Base-by-base conservation (phyloP, 176 grass and related monocot species). In the Phoenix dactylifera region DNA sequence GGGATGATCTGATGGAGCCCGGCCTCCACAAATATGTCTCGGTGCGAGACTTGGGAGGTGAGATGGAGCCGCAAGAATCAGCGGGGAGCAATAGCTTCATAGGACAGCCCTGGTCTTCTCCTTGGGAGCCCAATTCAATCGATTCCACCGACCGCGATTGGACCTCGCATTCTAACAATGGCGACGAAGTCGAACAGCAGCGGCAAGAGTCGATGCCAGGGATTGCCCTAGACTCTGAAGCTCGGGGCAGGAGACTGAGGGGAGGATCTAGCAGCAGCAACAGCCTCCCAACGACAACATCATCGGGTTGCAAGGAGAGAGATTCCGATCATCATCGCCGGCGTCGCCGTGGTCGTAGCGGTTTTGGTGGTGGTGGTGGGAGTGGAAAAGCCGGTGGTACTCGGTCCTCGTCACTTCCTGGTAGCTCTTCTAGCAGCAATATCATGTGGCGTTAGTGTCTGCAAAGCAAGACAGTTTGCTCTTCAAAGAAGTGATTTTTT, bases 1-100 rank as follows among this genome's bases (percentile, higher is more conserved):
- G 88, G 73, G 75, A 98, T 50, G 79, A 86, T 32, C 75, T 98
- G 9, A 51, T 78, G 78, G 87, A 98, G 63, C 87, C 84, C 7
- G 88, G 78, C 65, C 39, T 98, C 50, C 93, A 92, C 74, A 92
- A 76, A 66, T 98, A 98, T 65, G 93, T 98, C 20, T 85, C 93
- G 0, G 81, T 98, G 24, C 80, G 87, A 49, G 87, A 88, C 48
- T 54, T 78, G 44, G 63, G 81, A 3, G 30, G 62, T 15, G 92
- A 85, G 19, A 16, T 72, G 0, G 92, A 91, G 76, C 87, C 81
- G 5, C 83, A 85, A 68, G 92, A 97, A 52, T 88, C 92, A 0
- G 87, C 92, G 0, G 92, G 92, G 51, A 97, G 92, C 82, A 97
- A 97, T 69, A 91, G 81, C 75, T 79, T 97, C 48, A 72, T 69